Evolutionary conservation across 768 basidiomycete species (phyloP).

Genomic region (Calocybe indica): DNA sequence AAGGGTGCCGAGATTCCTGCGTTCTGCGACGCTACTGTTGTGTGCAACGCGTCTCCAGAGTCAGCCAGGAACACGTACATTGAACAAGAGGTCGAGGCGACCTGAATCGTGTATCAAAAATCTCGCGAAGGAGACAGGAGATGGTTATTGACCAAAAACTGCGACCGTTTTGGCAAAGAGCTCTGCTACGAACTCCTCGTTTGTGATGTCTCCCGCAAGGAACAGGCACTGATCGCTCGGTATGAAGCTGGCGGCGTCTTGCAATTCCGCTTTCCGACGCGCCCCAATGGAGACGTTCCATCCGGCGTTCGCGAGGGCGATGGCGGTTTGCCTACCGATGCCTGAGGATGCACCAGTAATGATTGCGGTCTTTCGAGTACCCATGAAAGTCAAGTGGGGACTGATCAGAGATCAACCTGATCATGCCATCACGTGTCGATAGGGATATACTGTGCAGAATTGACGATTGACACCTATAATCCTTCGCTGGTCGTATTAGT

Average conservation of each 20-base stretch:
- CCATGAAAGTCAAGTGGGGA: neutral
- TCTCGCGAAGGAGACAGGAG: constrained; percentile 1
- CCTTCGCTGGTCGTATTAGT: no score
- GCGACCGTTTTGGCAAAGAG: constrained; percentile 51
- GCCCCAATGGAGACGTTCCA: constrained; percentile 69
- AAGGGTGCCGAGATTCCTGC: constrained; percentile 56
- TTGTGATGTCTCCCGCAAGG: constrained; percentile 58
- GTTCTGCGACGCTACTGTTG: constrained; percentile 45
- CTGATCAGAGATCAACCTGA: neutral
- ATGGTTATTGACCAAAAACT: constrained; percentile 43
- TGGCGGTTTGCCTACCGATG: constrained; percentile 63
- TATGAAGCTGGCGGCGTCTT: constrained; percentile 48
- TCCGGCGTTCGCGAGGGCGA: constrained; percentile 63
- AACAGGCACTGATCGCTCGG: constrained; percentile 30
- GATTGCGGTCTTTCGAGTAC: constrained; percentile 24
- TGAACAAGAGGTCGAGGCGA: constrained; percentile 73
- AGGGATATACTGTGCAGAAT: no score
- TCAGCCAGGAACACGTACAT: constrained; percentile 37
- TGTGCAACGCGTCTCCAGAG: neutral
- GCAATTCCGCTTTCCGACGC: constrained; percentile 49
- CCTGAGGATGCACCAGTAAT: constrained; percentile 49
- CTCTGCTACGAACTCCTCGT: constrained; percentile 53
- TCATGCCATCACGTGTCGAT: no score
- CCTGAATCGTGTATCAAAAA: constrained; percentile 27
- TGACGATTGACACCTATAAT: no score